Evolutionary conservation across 2,329 filamentous ascomycete genomes (phyloP).

Genomic region (Fusarium austroafricanum): DNA sequence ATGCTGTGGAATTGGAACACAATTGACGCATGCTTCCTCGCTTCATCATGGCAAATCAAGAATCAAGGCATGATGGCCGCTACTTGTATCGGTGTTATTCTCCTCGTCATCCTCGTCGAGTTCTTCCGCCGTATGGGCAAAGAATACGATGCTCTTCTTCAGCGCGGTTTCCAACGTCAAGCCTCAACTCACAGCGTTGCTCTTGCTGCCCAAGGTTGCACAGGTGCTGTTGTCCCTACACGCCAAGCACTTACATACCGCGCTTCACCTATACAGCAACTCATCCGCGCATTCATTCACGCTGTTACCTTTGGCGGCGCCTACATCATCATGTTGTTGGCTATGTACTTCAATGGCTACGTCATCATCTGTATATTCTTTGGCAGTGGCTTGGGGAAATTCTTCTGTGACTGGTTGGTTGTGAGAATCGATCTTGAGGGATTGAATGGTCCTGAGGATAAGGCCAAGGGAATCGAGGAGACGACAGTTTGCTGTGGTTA

Average conservation of each 20-base stretch:
- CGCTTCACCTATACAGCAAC: constrained; percentile 73
- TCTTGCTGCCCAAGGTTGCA: constrained; percentile 34
- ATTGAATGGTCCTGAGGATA: constrained; percentile 39
- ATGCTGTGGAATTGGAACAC: constrained; percentile 87
- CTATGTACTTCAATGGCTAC: constrained; percentile 75
- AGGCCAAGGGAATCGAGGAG: constrained; percentile 55
- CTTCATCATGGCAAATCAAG: constrained; percentile 76
- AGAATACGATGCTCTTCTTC: constrained; percentile 76
- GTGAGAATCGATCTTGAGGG: constrained; percentile 53
- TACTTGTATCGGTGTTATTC: constrained; percentile 79
- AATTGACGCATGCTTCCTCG: constrained; percentile 78
- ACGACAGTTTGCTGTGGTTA: constrained; percentile 61
- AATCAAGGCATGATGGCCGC: constrained; percentile 79
- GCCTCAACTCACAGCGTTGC: constrained; percentile 41
- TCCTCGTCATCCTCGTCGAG: constrained; percentile 78
- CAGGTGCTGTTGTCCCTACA: constrained; percentile 41
- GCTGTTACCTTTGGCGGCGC: constrained; percentile 78
- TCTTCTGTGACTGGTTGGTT: constrained; percentile 65
- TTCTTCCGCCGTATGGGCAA: constrained; percentile 75
- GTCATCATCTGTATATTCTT: constrained; percentile 82
- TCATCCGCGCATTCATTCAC: constrained; percentile 73
- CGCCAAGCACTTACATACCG: constrained; percentile 54
- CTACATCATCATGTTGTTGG: constrained; percentile 79
- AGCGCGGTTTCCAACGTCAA: constrained; percentile 60
- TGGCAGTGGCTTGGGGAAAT: constrained; percentile 64